A percentile compares a stretch with the other conserved stretches of the same genome.
phyloP scores from a whole-genome alignment of 306 rosid genomes.

The Hippophae rhamnoides region DNA sequence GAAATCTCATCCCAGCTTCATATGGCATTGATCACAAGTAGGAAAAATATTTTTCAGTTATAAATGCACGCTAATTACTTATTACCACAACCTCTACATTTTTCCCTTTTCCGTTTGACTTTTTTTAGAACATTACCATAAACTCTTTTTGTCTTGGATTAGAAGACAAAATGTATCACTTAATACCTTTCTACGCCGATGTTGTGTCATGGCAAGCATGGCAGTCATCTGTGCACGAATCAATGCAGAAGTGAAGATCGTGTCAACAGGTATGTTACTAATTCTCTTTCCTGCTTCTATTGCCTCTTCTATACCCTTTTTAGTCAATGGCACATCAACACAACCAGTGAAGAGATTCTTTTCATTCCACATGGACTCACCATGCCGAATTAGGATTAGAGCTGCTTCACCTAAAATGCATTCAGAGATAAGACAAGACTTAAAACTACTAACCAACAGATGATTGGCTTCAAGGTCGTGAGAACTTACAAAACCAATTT shows the following conservation, averaged over 20 bases:
- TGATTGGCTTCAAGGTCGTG: background rate
- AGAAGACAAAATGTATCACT: background rate
- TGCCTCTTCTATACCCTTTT: conserved; percentile 95
- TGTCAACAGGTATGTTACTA: conserved; percentile 88
- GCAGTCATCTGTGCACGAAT: conserved; percentile 99
- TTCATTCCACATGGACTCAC: conserved; percentile 94
- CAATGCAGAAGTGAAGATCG: conserved; percentile 85
- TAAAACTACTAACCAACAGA: background rate
- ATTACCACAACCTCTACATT: background rate
- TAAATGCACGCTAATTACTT: background rate
- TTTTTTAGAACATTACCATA: background rate
- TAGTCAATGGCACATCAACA: conserved; percentile 91
- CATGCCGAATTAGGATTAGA: conserved; percentile 84
- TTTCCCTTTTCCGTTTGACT: too few species aligned
- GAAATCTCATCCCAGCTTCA: background rate
- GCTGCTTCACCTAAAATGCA: conserved; percentile 74
- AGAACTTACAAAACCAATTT: background rate
- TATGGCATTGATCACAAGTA: background rate
- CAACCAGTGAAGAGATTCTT: conserved; percentile 97
- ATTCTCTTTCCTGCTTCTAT: conserved; percentile 99
- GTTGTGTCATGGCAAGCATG: conserved; percentile 99
- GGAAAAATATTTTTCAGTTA: background rate
- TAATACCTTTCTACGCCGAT: conserved; percentile 79
- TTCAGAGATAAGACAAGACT: conserved; percentile 13
- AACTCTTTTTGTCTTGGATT: background rate